Conservation (phyloP, 257 asterid species). For the Gynochthodes officinalis region DNA sequence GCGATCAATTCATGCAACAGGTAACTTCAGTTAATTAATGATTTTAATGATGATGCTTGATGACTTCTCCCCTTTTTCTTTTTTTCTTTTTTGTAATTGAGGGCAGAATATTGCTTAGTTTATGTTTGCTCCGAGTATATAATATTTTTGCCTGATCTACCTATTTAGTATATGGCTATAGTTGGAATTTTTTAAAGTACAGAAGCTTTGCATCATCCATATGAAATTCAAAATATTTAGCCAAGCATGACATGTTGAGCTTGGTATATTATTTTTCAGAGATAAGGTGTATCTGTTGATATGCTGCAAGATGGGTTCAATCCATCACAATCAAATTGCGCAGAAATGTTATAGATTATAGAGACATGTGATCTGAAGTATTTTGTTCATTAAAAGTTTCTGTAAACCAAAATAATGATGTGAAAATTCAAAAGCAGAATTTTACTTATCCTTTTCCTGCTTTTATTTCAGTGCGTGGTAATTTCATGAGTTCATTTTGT, state of each 20-base stretch:
- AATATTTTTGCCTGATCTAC: not conserved
- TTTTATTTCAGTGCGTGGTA: not conserved
- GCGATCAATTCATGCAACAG: conserved; percentile 70
- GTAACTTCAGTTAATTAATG: conserved; percentile 28
- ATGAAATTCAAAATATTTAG: not conserved
- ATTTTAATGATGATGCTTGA: not conserved
- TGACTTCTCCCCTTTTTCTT: too few species aligned
- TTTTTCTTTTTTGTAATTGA: not conserved
- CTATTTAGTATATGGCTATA: not conserved
- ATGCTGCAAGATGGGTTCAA: not conserved
- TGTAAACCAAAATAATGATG: not conserved
- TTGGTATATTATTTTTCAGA: not conserved
- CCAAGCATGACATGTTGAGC: not conserved
- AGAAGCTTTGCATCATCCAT: not conserved
- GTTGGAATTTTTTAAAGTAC: not conserved
- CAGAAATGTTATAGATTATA: not conserved
- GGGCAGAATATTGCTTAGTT: not conserved
- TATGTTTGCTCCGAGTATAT: not conserved
- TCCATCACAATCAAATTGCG: not conserved
- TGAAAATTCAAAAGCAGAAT: not conserved
- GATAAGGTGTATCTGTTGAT: too few species aligned
- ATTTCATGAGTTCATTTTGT: not conserved
- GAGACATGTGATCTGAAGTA: not conserved
- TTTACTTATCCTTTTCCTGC: not conserved
- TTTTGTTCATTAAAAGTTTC: not conserved